A percentile compares a stretch with the other conserved stretches of the same genome.
Conservation (phyloP, 148 eudicot species). For the Camellia japonica region DNA sequence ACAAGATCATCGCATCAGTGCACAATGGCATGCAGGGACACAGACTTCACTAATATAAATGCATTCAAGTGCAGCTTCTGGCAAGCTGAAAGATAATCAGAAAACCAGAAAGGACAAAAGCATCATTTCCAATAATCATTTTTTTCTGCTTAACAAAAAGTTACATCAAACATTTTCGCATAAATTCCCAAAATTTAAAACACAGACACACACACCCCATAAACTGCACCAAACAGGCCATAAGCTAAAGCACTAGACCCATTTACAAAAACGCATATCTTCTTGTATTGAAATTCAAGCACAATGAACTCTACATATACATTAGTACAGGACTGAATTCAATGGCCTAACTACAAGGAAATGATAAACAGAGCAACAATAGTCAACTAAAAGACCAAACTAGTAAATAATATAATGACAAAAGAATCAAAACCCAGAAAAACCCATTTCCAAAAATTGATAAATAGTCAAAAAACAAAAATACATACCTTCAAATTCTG, state of each 20-base stretch:
- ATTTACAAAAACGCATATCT: background rate
- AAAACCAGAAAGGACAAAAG: too few relatives aligned
- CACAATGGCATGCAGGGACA: background rate
- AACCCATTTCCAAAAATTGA: background rate
- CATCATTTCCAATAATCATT: too few relatives aligned
- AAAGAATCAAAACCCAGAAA: background rate
- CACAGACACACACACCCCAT: background rate
- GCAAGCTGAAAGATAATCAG: too few relatives aligned
- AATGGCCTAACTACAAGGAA: background rate
- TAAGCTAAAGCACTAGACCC: background rate
- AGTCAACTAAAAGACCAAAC: background rate
- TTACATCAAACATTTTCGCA: too few relatives aligned
- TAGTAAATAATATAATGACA: background rate
- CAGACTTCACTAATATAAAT: background rate
- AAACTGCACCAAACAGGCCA: background rate
- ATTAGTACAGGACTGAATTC: background rate
- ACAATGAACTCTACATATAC: conserved; percentile 1
- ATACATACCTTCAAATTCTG: conserved; percentile 16
- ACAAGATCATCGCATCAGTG: background rate
- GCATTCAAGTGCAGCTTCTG: background rate
- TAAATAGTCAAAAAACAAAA: conserved; percentile 1
- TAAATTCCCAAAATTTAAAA: too few relatives aligned
- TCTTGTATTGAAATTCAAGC: background rate
- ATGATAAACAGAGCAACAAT: background rate
- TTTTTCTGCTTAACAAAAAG: too few relatives aligned